phyloP scores from a whole-genome alignment of 2,329 filamentous ascomycete species.

The Simplicillium aogashimaense region DNA sequence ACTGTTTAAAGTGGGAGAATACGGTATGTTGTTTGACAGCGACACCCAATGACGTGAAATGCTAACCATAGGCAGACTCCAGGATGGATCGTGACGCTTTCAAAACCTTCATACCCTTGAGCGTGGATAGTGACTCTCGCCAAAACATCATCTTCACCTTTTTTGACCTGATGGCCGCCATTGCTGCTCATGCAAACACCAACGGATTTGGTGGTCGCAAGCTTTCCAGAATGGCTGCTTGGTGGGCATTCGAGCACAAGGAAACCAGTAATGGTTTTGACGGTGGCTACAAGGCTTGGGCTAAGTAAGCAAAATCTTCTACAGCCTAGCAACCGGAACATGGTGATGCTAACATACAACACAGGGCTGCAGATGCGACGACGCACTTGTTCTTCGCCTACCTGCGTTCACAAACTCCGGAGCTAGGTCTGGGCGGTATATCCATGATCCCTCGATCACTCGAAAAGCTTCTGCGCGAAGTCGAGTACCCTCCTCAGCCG shows the following conservation, averaged over 20 bases:
- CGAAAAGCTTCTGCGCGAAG: slow-evolving; percentile 82
- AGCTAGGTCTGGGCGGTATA: slow-evolving; percentile 67
- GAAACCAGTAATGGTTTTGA: slow-evolving; percentile 89
- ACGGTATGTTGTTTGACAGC: slow-evolving; percentile 46
- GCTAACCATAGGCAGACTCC: slow-evolving; percentile 53
- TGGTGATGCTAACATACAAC: slow-evolving; percentile 8
- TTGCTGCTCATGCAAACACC: slow-evolving; percentile 84
- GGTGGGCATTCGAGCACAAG: slow-evolving; percentile 95
- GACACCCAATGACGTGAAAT: slow-evolving; percentile 12
- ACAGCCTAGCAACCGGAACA: neutral
- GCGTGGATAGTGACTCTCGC: slow-evolving; percentile 76
- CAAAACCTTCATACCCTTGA: slow-evolving; percentile 90
- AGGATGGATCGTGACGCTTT: slow-evolving; percentile 88
- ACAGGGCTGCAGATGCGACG: slow-evolving; percentile 82
- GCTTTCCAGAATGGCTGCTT: slow-evolving; percentile 87
- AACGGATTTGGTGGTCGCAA: slow-evolving; percentile 93
- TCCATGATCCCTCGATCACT: slow-evolving; percentile 81
- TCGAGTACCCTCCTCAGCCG: slow-evolving; percentile 81
- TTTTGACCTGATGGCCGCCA: slow-evolving; percentile 83
- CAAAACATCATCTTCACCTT: slow-evolving; percentile 91
- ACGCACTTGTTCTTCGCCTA: slow-evolving; percentile 98
- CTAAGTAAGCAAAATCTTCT: slow-evolving; percentile 43
- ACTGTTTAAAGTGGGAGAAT: slow-evolving; percentile 87
- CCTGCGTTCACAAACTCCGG: slow-evolving; percentile 79
- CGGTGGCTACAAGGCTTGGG: slow-evolving; percentile 84